These are phyloP conservation scores for Neurospora tetrasperma DNA, from an alignment of 495 filamentous ascomycete genomes.

Conservation along the genomic window DNA sequence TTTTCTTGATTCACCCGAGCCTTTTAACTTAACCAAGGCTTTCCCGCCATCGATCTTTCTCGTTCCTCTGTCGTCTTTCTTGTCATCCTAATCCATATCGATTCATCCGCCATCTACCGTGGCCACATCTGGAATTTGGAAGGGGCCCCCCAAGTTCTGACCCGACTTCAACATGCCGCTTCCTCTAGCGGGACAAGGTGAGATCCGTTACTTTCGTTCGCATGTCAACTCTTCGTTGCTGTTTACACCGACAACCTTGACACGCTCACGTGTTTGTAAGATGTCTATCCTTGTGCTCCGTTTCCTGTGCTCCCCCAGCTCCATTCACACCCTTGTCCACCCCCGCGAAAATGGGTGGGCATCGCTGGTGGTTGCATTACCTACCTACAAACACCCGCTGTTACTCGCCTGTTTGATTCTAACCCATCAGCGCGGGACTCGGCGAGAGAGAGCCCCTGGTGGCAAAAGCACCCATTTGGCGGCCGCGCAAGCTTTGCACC, in stretches of 20 bases:
- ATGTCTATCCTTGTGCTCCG: not conserved
- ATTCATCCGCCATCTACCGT: not conserved
- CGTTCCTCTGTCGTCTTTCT: not conserved
- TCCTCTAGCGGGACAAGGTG: constrained; percentile 37
- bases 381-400: not conserved
- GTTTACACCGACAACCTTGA: not conserved
- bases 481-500: not conserved
- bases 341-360: constrained; percentile 8
- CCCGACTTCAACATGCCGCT: constrained; percentile 26
- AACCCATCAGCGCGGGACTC: not conserved
- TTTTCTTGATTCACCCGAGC: constrained; percentile 1
- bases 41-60: not conserved
- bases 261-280: not conserved
- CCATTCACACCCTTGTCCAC: constrained; percentile 10
- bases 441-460: not conserved
- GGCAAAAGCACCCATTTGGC: not conserved
- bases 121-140: not conserved
- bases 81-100: no score
- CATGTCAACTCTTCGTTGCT: not conserved
- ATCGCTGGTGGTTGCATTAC: not conserved
- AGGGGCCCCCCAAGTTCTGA: not conserved
- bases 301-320: constrained; percentile 9
- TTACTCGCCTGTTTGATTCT: not conserved
- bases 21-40: not conserved
- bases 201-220: constrained; percentile 19